These are phyloP conservation scores for Pichiaceae sp. DNA, from an alignment of 1,139 yeast species.

Conservation along the genomic window DNA sequence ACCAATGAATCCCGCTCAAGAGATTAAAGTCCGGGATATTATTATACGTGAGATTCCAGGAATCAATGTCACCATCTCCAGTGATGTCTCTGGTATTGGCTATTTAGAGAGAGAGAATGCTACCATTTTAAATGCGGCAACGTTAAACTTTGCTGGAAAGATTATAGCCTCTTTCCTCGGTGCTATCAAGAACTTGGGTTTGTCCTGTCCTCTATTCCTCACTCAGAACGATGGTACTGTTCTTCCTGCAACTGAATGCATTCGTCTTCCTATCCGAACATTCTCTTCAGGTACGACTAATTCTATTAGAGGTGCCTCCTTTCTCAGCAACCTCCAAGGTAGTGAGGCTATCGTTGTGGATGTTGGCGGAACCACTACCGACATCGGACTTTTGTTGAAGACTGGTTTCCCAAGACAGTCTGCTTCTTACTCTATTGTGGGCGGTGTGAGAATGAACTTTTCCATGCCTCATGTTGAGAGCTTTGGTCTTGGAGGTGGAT, in stretches of 20 bases:
- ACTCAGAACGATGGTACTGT: constrained; percentile 30
- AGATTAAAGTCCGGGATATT: constrained; percentile 19
- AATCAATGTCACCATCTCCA: constrained; percentile 23
- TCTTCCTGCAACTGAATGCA: constrained; percentile 22
- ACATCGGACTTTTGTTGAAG: constrained; percentile 25
- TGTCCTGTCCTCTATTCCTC: constrained; percentile 23
- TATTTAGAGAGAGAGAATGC: constrained; percentile 27
- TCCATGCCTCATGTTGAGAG: constrained; percentile 28
- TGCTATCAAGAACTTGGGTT: constrained; percentile 20
- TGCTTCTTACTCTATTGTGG: constrained; percentile 23
- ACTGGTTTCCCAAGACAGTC: constrained; percentile 27
- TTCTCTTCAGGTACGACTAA: constrained; percentile 30
- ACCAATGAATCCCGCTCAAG: constrained; percentile 23
- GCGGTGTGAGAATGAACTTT: constrained; percentile 28
- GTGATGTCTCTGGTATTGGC: constrained; percentile 25
- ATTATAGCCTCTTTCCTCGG: constrained; percentile 22
- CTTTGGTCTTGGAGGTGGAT: constrained; percentile 28
- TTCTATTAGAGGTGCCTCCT: constrained; percentile 29
- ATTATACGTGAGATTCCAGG: constrained; percentile 15
- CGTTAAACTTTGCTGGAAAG: constrained; percentile 24
- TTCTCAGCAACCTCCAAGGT: constrained; percentile 17
- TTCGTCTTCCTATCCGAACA: constrained; percentile 24
- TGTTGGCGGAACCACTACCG: constrained; percentile 28
- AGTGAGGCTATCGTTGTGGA: constrained; percentile 24
- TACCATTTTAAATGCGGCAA: constrained; percentile 26